phyloP scores from a whole-genome alignment of 2,329 filamentous ascomycete species.

The Fusarium proliferatum region DNA sequence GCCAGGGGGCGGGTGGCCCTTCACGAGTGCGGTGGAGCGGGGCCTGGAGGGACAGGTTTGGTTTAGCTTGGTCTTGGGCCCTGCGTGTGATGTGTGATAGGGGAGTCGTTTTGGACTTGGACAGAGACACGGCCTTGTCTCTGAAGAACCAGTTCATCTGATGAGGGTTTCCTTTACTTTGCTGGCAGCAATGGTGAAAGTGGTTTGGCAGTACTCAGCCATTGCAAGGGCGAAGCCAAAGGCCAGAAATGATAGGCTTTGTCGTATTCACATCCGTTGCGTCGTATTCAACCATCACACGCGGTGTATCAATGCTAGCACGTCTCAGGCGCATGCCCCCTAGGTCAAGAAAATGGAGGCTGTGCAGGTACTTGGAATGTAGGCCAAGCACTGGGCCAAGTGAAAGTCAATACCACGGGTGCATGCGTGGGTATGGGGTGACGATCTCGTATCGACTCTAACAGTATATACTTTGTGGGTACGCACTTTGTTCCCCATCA shows the following conservation, averaged over 20 bases:
- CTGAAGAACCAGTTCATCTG: not conserved
- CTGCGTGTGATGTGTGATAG: constrained; percentile 34
- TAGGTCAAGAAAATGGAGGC: constrained; percentile 36
- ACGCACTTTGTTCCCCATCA: constrained; percentile 1
- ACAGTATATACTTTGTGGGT: constrained; percentile 39
- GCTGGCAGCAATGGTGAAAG: not conserved
- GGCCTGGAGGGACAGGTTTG: constrained; percentile 30
- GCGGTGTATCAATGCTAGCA: constrained; percentile 37
- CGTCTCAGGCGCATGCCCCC: constrained; percentile 21
- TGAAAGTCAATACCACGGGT: constrained; percentile 30
- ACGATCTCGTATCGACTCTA: constrained; percentile 47
- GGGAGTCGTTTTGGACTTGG: constrained; percentile 14
- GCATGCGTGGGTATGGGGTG: constrained; percentile 26
- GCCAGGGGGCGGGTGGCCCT: constrained; percentile 13
- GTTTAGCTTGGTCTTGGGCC: constrained; percentile 36
- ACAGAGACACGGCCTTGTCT: constrained; percentile 9
- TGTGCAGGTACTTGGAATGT: constrained; percentile 45
- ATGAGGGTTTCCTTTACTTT: not conserved
- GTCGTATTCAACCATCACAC: constrained; percentile 11
- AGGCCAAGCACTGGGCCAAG: constrained; percentile 18
- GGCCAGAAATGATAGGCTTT: not conserved
- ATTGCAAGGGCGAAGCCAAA: not conserved
- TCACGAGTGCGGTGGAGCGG: constrained; percentile 31
- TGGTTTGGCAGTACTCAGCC: not conserved
- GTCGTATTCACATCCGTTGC: constrained; percentile 12